A percentile compares a stretch with the other conserved stretches of the same genome.
Conservation (phyloP, 73 alveolate genomes). For the Strombidium stylifer region DNA sequence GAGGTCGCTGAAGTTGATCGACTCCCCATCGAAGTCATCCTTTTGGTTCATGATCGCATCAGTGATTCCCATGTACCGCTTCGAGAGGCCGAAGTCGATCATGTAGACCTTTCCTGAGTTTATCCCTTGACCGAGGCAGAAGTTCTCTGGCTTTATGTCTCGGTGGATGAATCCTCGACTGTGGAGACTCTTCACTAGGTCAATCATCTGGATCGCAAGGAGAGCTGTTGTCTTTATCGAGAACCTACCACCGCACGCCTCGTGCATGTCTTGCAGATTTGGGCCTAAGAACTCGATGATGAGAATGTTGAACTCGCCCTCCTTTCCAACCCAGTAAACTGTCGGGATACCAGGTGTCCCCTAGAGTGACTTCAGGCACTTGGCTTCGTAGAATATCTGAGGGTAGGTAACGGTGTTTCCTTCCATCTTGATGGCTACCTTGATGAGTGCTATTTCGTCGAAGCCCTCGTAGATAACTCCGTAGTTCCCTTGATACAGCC, state of each 20-base stretch:
- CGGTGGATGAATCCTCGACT: conserved; percentile 72
- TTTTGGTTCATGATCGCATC: too few species aligned
- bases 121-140: conserved; percentile 66
- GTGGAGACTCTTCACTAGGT: conserved; percentile 64
- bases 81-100: conserved; percentile 76
- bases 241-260: conserved; percentile 63
- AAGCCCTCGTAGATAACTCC: too few species aligned
- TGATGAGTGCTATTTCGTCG: too few species aligned
- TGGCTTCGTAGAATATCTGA: too few species aligned
- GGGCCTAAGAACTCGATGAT: conserved; percentile 72
- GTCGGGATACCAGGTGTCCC: too few species aligned
- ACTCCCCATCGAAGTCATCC: too few species aligned
- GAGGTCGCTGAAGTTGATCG: too few species aligned
- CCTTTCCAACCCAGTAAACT: conserved; percentile 48
- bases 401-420: too few species aligned
- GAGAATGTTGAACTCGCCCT: conserved; percentile 52
- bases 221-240: conserved; percentile 59
- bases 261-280: conserved; percentile 67
- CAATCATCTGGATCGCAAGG: conserved; percentile 52
- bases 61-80: too few species aligned
- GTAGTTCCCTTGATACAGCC: too few species aligned
- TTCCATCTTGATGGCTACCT: too few species aligned
- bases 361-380: too few species aligned
- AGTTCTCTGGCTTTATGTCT: conserved; percentile 81
- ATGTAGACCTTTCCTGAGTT: conserved; percentile 59